Base-by-base conservation (phyloP, 371 early-diverging fungal genomes). In the Ecytonucleospora hepatopenaei region DNA sequence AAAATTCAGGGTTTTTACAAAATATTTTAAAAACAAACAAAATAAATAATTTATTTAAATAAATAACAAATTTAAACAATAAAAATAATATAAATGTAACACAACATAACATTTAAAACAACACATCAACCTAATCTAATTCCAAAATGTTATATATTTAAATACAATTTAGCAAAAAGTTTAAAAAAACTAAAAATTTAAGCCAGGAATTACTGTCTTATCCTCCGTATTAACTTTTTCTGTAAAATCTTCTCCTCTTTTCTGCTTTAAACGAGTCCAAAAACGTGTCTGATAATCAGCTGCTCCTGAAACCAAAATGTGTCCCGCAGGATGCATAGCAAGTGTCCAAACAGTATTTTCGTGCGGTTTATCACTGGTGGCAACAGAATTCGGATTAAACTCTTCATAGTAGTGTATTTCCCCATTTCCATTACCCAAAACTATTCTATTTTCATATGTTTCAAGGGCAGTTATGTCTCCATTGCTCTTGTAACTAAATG, bases 261-360 rank as follows among this genome's bases (percentile, higher is more conserved):
- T 92, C 1, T 93, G 95, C 33, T 96, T 83, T 27, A 87, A 86
- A 31, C 97, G 81, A 21, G 90, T 88, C 97, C 97, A 98, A 77
- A 96, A 97, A n/a, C 91, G 86, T 0, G 93, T 91, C 0, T 90
- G 86, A 69, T 91, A 88, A 78, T 97, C 97, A 65, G 95, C 93
- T 16, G 91, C 90, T 21, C 97, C 95, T 0, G 90, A 87, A 0
- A 90, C 92, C 8, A 98, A 81, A 5, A 92, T 84, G 78, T 98
- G 99, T 0, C 97, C 97, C 19, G 91, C 80, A 3, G 99, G 99
- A 80, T 98, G 97, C 89, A 91, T 97, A 71, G 93, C 97, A 40
- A 97, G 78, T 2, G 92, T 86, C 91, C 95, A 97, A n/a, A 97
- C 86, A 53, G 89, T 87, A 30, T 86, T 86, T 24, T 90, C 91